Evolutionary conservation across 148 eudicot genomes (phyloP).

Genomic region (Heliamphora exappendiculata): DNA sequence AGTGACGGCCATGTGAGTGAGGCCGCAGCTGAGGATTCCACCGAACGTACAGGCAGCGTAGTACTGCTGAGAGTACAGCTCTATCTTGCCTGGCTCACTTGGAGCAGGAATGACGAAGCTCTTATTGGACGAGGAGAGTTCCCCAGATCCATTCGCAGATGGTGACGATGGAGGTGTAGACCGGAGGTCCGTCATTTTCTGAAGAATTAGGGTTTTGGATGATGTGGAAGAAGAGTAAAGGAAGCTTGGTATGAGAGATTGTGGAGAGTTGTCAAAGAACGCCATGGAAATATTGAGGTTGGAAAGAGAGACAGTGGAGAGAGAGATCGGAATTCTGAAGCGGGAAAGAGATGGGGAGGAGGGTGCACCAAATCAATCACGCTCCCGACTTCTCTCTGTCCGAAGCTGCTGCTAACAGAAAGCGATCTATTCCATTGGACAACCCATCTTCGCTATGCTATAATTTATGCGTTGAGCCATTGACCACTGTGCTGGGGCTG

Average conservation of each 20-base stretch:
- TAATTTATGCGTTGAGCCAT: slow-evolving; percentile 30
- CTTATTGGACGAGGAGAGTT: background rate
- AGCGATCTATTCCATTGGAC: background rate
- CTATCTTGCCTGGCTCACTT: slow-evolving; percentile 39
- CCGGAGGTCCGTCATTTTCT: background rate
- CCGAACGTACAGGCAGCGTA: slow-evolving; percentile 56
- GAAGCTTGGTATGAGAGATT: slow-evolving; percentile 32
- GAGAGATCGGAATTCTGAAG: background rate
- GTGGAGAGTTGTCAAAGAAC: slow-evolving; percentile 8
- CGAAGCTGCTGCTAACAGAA: background rate
- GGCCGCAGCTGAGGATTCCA: slow-evolving; percentile 50
- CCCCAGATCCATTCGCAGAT: background rate
- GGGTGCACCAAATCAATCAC: background rate
- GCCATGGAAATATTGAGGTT: slow-evolving; percentile 7
- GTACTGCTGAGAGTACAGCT: slow-evolving; percentile 54
- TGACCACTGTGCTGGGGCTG: too few species aligned
- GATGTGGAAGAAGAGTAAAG: slow-evolving; percentile 20
- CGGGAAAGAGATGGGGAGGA: slow-evolving; percentile 2
- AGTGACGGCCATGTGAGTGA: slow-evolving; percentile 68
- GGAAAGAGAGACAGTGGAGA: background rate
- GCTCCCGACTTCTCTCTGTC: background rate
- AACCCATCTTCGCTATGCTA: background rate
- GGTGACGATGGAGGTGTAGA: background rate
- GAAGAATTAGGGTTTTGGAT: slow-evolving; percentile 6
- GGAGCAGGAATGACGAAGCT: slow-evolving; percentile 41